Percentiles rank a stretch among this genome's conserved stretches.
phyloP scores from a whole-genome alignment of 1,284 basidiomycete genomes.

The Leccinum fuscescens region DNA sequence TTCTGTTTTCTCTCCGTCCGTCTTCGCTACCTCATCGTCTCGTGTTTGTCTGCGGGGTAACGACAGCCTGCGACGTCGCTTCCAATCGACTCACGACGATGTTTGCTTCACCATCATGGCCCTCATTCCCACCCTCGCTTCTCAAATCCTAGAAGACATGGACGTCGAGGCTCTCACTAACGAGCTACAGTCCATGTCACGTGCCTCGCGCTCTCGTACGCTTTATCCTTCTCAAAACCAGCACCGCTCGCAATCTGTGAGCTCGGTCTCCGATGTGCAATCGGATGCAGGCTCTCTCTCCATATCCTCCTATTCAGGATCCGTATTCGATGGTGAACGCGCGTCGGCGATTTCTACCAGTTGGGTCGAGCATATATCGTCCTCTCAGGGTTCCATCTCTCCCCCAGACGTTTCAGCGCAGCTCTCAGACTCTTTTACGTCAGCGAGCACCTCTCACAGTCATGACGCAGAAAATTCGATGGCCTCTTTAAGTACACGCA shows the following conservation, averaged over 20 bases:
- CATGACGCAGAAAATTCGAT: constrained; percentile 9
- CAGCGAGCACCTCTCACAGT: constrained; percentile 38
- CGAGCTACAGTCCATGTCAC: constrained; percentile 51
- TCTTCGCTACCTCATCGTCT: constrained; percentile 7
- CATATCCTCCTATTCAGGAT: constrained; percentile 31
- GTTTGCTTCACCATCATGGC: constrained; percentile 80
- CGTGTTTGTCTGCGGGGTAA: constrained; percentile 4
- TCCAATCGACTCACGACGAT: constrained; percentile 81
- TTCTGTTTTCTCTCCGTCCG: constrained; percentile 16
- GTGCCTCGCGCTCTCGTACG: constrained; percentile 24
- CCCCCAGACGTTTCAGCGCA: constrained; percentile 11
- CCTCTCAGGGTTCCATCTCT: constrained; percentile 10
- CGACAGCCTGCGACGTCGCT: constrained; percentile 69
- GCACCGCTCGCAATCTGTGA: constrained; percentile 32
- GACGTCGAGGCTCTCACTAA: constrained; percentile 80
- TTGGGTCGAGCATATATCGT: constrained; percentile 51
- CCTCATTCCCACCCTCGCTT: constrained; percentile 73
- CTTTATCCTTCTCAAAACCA: constrained; percentile 16
- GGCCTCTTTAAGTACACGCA: constrained; percentile 35
- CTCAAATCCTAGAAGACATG: constrained; percentile 73
- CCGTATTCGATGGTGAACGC: constrained; percentile 27
- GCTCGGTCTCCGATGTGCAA: constrained; percentile 45
- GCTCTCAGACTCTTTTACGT: constrained; percentile 42
- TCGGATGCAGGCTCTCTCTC: constrained; percentile 52
- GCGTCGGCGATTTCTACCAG: constrained; percentile 41